Evolutionary conservation across 1,139 yeast species (phyloP), one percentile per base, ranked within the genome.

Genomic region (Saccharomycopsis phalli): DNA sequence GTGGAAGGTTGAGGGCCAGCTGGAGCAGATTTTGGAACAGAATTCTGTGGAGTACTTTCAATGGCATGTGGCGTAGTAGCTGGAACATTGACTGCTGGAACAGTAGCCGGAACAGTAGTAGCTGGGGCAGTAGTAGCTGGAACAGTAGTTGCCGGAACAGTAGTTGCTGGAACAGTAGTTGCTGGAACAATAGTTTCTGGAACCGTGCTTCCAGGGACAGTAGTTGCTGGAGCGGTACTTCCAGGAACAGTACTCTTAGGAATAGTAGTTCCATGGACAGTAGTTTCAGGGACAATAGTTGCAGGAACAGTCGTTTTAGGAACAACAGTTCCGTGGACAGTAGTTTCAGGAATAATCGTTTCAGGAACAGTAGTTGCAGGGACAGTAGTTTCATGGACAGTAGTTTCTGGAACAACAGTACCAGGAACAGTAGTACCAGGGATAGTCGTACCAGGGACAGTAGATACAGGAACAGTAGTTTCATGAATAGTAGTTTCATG

Each of bases 251-350:
- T 22, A 22, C 8, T 22, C 18, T 14, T 8, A 7, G 33, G 33
- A 16, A 5, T 7, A 16, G 21, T 30, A 18, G 33, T 30, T 8
- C 21, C 17, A 21, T 30, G 17, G 13, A 16, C 13, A n/a, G 33
- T 30, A 6, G 20, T 30, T 11, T 17, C 11, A 21, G 29, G n/a
- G 23, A 28, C 31, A 20, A 18, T 20, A 10, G 14, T 28, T 4
- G 17, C 16, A 13, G 31, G n/a, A 23, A 8, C 40, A 26, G 13
- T 23, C 26, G 14, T 31, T 25, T 18, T 31, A 25, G 7, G 31
- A 19, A 28, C 46, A 42, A 16, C 11, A 28, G 35, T 36, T 7
- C 25, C 26, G 5, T 23, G 11, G 10, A 6, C n/a, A 36, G 38
- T 27, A 14, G 38, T 29, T 13, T 13, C 18, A 16, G 17, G 38